Base-by-base conservation (phyloP, 495 filamentous ascomycete species). In the Lasiosphaeria ovina region DNA sequence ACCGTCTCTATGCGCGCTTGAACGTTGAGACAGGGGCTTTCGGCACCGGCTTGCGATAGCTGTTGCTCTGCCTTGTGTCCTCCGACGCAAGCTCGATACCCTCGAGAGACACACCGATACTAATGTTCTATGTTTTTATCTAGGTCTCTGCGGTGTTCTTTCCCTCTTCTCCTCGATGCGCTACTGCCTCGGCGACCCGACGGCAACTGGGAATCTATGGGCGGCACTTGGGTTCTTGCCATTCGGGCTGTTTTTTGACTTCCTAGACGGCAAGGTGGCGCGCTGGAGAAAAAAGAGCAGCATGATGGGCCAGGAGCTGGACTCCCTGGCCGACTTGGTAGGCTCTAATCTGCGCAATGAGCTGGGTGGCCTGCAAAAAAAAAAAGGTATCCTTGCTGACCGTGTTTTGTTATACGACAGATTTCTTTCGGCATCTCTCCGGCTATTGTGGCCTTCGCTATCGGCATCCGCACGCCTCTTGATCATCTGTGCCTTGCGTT, bases 301-400 rank as follows among this genome's bases (percentile, higher is more conserved):
- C 58, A 78, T 98, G 68, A 98, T 98, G 94, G 94, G 94, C 3
- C 94, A 98, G 74, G 94, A 98, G 76, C 80, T 98, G 45, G 94
- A 98, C 75, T 97, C 93, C n/a, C 80, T 98, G 45, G 94, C 94
- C 45, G 94, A 98, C 73, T 71, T 98, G 78, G 94, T 98, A 89
- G 32, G 64, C 59, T 48, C 34, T 45, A 17, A 17, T 51, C 16
- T 51, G 32, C 51, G n/a, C 24, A 32, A 6, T 61, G 34, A 59
- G 12, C 35, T 3, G 31, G n/a, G 16, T 7, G 16, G 24, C 24
- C 40, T 35, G 17, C 24, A n/a, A 24, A 24, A 9, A 38, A 17
- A n/a, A 36, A 17, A n/a, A 36, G 10, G 24, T 24, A 24, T 24
- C 24, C 24, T 24, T 24, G 24, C 53, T 51, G 38, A 44, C 44